These are phyloP conservation scores for Daldinia concentrica DNA, from an alignment of 495 filamentous ascomycete species.

Conservation along the genomic window DNA sequence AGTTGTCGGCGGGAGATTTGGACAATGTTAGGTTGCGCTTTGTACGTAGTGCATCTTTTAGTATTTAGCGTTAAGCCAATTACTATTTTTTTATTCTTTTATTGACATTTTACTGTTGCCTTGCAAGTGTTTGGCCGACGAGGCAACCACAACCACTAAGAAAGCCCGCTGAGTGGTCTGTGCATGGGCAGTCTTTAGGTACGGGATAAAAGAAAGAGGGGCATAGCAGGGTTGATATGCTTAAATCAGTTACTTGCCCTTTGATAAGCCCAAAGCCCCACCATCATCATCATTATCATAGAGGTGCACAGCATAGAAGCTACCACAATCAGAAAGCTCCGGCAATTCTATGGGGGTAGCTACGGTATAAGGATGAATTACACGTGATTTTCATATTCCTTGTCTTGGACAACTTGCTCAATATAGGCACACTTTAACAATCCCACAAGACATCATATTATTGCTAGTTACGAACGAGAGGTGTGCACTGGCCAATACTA, in stretches of 20 bases:
- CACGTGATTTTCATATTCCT: no score
- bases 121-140: constrained; percentile 29
- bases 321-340: no score
- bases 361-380: no score
- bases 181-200: constrained; percentile 5
- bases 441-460: no score
- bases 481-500: no score
- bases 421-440: no score
- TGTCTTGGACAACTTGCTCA: no score
- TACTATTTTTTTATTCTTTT: constrained; percentile 29
- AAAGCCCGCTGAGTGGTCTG: constrained; percentile 11
- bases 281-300: neutral
- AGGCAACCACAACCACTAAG: constrained; percentile 30
- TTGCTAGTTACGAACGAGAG: no score
- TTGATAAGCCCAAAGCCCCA: constrained; percentile 17
- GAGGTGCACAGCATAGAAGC: no score
- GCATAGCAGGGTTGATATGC: constrained; percentile 31
- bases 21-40: constrained; percentile 16
- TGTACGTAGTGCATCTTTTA: constrained; percentile 11
- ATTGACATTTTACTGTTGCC: constrained; percentile 35
- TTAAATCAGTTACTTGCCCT: constrained; percentile 14
- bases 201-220: constrained; percentile 20
- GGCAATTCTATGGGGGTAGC: no score
- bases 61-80: constrained; percentile 11
- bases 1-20: constrained; percentile 10